Evolutionary conservation across 495 filamentous ascomycete species (phyloP), one percentile per base, ranked within the genome.

Genomic region (Neurospora sp.): DNA sequence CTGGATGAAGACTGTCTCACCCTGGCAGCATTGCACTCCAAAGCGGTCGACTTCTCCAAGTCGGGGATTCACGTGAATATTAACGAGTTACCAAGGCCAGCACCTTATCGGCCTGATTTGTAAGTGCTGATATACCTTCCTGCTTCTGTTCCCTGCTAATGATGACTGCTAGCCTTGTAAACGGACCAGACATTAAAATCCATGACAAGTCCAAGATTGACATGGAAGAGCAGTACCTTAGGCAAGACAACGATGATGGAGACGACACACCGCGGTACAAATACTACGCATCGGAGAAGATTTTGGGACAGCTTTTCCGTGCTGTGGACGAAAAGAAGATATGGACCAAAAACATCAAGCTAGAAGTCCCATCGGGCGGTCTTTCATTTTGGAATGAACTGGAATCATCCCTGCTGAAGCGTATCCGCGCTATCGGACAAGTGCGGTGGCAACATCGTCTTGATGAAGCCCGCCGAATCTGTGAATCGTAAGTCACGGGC

Each of bases 11-110:
- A 88, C 40, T 95, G 92, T 71, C 79, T 88, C 18, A 81, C 79
- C 14, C 83, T 96, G 2, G 92, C 93, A 4, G 83, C 88, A 70
- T 79, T 96, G 77, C 89, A 91, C 71, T 96, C 93, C 0, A 90
- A 84, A 0, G 93, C 91, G 0, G 93, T 97, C 1, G 93, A 97
- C 79, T 97, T 91, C 75, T 92, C 90, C 2, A 96, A 97, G 78
- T 90, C 91, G 0, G 93, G 93, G 0, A 87, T 89, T 38, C 85
- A 90, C 0, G 92, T 94, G 20, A 77, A 85, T 70, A 39, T 83
- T n/a, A 70, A 31, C 0, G 72, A 79, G 31, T 72, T 85, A 18
- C 74, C 81, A 1, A 81, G 75, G 38, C 44, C 39, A 20, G 48
- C 71, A 0, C 61, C 22, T 68, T 75, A 70, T 66, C 76, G 83